Percentiles rank a stretch among this genome's conserved stretches.
These are phyloP conservation scores for Rhizopogon salebrosus DNA, from an alignment of 768 basidiomycete genomes.

Conservation along the genomic window DNA sequence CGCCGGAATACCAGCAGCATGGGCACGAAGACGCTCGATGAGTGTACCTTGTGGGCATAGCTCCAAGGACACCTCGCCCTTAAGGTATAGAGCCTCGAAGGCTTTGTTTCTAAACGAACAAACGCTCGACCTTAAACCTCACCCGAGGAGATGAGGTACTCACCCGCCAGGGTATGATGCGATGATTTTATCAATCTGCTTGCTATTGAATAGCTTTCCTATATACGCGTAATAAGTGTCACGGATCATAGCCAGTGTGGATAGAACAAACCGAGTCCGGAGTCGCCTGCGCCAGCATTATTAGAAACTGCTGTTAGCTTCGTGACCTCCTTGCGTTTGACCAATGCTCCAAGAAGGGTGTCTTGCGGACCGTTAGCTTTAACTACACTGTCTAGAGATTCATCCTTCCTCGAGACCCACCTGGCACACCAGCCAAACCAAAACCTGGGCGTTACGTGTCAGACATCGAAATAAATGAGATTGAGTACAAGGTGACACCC, in stretches of 20 bases:
- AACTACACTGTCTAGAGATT: too few species aligned
- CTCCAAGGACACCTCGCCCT: constrained; percentile 77
- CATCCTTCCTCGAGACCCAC: constrained; percentile 30
- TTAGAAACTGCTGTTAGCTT: constrained; percentile 83
- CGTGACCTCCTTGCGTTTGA: constrained; percentile 66
- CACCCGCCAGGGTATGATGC: constrained; percentile 88
- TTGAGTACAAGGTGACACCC: constrained; percentile 18
- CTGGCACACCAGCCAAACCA: constrained; percentile 84
- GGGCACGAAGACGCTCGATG: constrained; percentile 81
- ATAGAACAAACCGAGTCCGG: constrained; percentile 53
- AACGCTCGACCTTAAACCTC: neutral
- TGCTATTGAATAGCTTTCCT: constrained; percentile 72
- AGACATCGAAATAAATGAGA: neutral
- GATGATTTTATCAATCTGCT: constrained; percentile 79
- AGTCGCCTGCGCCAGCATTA: constrained; percentile 72
- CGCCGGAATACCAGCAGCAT: constrained; percentile 89
- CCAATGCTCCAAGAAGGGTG: constrained; percentile 75
- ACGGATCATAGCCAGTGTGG: neutral
- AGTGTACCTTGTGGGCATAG: constrained; percentile 92
- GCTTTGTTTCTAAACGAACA: constrained; percentile 65
- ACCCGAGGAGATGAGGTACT: constrained; percentile 12
- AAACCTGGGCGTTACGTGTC: constrained; percentile 52
- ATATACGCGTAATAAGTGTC: neutral
- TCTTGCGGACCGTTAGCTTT: constrained; percentile 37
- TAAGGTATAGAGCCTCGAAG: constrained; percentile 78